Percentiles rank a stretch among this genome's conserved stretches.
These are phyloP conservation scores for Raffaelea arxii DNA, from an alignment of 2,329 filamentous ascomycete species.

Conservation along the genomic window DNA sequence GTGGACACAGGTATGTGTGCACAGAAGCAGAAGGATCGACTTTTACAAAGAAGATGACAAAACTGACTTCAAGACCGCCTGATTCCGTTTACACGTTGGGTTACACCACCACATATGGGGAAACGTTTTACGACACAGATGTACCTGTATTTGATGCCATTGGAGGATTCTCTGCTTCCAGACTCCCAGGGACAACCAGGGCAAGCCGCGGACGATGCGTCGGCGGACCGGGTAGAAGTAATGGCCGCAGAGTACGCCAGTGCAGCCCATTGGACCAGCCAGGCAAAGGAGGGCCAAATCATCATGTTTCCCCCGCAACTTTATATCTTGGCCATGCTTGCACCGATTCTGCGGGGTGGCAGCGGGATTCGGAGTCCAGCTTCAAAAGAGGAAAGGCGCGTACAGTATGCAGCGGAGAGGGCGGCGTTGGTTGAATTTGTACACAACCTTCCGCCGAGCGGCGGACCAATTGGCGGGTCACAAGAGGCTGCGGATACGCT, in stretches of 20 bases:
- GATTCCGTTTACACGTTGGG: slow-evolving; percentile 82
- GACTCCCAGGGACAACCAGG: too few species aligned
- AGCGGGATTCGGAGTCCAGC: not conserved
- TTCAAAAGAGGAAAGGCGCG: too few species aligned
- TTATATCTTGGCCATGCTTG: slow-evolving; percentile 56
- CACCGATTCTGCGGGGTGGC: slow-evolving; percentile 34
- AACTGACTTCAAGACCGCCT: slow-evolving; percentile 39
- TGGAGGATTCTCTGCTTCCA: too few species aligned
- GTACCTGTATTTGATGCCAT: slow-evolving; percentile 85
- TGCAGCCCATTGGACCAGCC: slow-evolving; percentile 57
- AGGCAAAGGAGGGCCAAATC: slow-evolving; percentile 55
- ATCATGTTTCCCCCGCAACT: slow-evolving; percentile 88
- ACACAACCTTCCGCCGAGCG: too few species aligned
- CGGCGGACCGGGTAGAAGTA: slow-evolving; percentile 56
- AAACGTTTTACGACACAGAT: slow-evolving; percentile 91
- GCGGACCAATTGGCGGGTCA: too few species aligned
- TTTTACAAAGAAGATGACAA: not conserved
- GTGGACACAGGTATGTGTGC: slow-evolving; percentile 52
- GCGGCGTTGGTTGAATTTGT: not conserved
- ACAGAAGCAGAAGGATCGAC: too few species aligned
- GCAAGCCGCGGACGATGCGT: slow-evolving; percentile 47
- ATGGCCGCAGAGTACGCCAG: slow-evolving; percentile 57
- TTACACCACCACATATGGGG: slow-evolving; percentile 64
- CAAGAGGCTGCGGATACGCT: too few species aligned
- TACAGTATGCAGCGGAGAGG: not conserved